Evolutionary conservation across 2,329 filamentous ascomycete genomes (phyloP).

Genomic region (Trichophyton simii): DNA sequence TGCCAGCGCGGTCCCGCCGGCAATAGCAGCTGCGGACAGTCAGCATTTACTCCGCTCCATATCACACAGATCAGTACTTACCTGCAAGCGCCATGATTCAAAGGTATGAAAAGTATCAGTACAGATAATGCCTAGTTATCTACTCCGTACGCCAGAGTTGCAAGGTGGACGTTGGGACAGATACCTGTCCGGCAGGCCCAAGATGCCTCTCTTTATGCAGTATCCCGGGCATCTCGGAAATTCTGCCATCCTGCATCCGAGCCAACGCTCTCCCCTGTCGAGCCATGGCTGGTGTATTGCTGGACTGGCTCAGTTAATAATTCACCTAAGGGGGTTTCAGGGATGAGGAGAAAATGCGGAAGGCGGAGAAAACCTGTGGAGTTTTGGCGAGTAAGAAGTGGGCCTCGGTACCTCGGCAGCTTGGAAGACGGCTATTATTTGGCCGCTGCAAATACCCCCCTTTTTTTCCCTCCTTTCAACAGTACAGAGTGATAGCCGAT

Average conservation of each 20-base stretch:
- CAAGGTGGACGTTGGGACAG: no score
- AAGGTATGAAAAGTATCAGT: not conserved
- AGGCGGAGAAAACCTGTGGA: not conserved
- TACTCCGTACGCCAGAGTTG: no score
- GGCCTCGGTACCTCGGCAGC: not conserved
- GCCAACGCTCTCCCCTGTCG: not conserved
- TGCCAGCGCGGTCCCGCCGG: conserved; percentile 35
- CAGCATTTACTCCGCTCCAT: not conserved
- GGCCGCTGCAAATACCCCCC: no score
- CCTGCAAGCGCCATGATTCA: not conserved
- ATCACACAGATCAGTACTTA: not conserved
- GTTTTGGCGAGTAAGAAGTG: not conserved
- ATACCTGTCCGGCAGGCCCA: not conserved
- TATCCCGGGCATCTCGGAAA: not conserved
- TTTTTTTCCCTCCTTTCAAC: no score
- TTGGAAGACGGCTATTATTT: not conserved
- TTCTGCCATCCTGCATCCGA: not conserved
- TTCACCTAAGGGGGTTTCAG: not conserved
- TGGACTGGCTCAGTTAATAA: not conserved
- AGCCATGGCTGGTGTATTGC: not conserved
- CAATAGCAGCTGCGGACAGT: conserved; percentile 16
- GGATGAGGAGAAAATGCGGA: not conserved
- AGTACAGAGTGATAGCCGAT: no score
- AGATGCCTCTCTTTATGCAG: not conserved
- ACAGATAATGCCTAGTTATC: not conserved